A percentile compares a stretch with the other conserved stretches of the same genome.
Conservation (phyloP, 129 eudicot species). For the Silybum marianum region DNA sequence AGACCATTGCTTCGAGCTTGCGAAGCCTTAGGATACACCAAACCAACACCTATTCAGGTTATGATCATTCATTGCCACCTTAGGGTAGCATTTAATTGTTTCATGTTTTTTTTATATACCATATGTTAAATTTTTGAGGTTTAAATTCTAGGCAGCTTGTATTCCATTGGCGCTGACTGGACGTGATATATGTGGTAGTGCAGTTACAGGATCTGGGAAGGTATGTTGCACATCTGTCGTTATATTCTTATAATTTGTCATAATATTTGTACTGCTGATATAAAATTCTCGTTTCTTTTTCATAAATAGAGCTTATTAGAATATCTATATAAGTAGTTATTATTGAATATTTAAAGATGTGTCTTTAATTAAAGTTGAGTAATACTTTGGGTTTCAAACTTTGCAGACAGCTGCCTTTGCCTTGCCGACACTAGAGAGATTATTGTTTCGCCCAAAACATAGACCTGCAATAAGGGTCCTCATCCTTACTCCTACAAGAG, state of each 20-base stretch:
- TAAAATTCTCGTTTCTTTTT: not conserved
- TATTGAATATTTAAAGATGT: not conserved
- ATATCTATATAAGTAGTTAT: no score
- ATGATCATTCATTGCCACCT: not conserved
- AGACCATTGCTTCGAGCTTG: constrained; percentile 95
- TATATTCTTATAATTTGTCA: not conserved
- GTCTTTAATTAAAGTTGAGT: constrained; percentile 3
- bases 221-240: constrained; percentile 38
- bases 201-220: constrained; percentile 97
- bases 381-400: constrained; percentile 13
- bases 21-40: constrained; percentile 80
- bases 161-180: constrained; percentile 89
- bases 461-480: constrained; percentile 93
- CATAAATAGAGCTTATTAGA: not conserved
- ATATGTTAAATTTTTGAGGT: not conserved
- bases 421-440: constrained; percentile 89
- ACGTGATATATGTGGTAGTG: constrained; percentile 97
- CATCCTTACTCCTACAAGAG: constrained; percentile 97
- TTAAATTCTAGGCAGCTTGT: constrained; percentile 78
- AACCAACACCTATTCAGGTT: constrained; percentile 99
- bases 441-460: constrained; percentile 79
- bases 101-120: not conserved
- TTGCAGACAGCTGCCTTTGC: constrained; percentile 97
- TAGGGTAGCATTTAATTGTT: not conserved
- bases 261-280: not conserved